A percentile compares a stretch with the other conserved stretches of the same genome.
These are phyloP conservation scores for Sporothrix dimorphospora DNA, from an alignment of 2,329 filamentous ascomycete genomes.

Conservation along the genomic window DNA sequence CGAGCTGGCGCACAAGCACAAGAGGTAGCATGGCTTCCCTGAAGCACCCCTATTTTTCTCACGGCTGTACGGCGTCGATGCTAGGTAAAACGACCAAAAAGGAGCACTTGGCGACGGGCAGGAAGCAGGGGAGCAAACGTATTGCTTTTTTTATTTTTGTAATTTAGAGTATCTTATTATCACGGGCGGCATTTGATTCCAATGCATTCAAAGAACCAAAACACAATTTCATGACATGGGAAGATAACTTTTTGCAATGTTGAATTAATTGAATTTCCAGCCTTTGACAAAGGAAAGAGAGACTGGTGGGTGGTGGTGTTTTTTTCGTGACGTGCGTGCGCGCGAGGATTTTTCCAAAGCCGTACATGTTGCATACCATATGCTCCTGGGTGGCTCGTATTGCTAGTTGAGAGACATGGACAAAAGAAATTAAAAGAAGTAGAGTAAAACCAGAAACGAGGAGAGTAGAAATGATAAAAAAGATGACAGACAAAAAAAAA, in stretches of 20 bases:
- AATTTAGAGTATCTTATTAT: slow-evolving; percentile 7
- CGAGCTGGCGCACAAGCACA: neutral
- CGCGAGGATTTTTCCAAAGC: slow-evolving; percentile 24
- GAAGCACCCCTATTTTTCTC: neutral
- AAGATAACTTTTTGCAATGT: slow-evolving; percentile 13
- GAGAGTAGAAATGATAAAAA: slow-evolving; percentile 7
- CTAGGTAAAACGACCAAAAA: neutral
- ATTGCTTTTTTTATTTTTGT: neutral
- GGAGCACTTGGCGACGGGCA: neutral
- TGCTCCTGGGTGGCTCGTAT: slow-evolving; percentile 25
- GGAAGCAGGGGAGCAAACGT: neutral
- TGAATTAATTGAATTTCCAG: slow-evolving; percentile 15
- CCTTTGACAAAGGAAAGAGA: neutral
- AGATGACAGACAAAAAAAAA: neutral
- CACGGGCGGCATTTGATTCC: neutral
- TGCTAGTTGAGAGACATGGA: slow-evolving; percentile 24
- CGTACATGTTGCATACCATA: slow-evolving; percentile 29
- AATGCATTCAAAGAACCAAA: neutral
- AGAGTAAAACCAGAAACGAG: neutral
- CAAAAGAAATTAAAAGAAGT: neutral
- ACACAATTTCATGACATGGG: neutral
- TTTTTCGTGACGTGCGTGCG: neutral
- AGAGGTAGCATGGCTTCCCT: neutral
- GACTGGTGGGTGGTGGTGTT: neutral
- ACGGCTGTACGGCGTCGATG: neutral